Conservation (phyloP, 495 filamentous ascomycete genomes). For the Talaromyces stipitatus region DNA sequence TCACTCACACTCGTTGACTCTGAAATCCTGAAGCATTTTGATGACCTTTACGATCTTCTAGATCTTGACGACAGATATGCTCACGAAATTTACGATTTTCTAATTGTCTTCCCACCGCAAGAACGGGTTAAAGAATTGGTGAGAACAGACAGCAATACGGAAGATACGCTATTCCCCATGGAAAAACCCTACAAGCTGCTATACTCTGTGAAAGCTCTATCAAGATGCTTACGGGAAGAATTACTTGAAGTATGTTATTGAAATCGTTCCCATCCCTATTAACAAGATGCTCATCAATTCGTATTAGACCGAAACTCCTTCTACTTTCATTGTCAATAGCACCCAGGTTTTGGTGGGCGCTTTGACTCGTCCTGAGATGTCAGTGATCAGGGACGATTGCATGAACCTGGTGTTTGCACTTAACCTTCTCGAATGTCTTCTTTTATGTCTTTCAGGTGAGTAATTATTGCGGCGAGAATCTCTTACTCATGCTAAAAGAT, state of each 20-base stretch:
- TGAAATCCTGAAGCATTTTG: constrained; percentile 78
- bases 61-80: constrained; percentile 66
- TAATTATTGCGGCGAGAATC: not conserved
- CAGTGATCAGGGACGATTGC: constrained; percentile 11
- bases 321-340: constrained; percentile 36
- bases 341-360: constrained; percentile 32
- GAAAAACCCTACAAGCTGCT: constrained; percentile 65
- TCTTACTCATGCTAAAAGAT: not conserved
- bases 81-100: constrained; percentile 67
- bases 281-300: constrained; percentile 6
- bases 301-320: constrained; percentile 22
- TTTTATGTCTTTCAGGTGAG: constrained; percentile 20
- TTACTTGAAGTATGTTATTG: constrained; percentile 25
- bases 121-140: constrained; percentile 52
- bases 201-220: constrained; percentile 64
- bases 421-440: constrained; percentile 30
- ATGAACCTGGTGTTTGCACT: constrained; percentile 23
- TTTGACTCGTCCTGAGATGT: constrained; percentile 29
- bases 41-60: constrained; percentile 76
- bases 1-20: constrained; percentile 51
- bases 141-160: constrained; percentile 41
- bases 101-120: constrained; percentile 65
- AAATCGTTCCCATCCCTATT: not conserved
- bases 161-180: constrained; percentile 56
- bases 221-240: constrained; percentile 40